Evolutionary conservation across 352 stramenopile genomes (phyloP).

Genomic region (Phytophthora ramorum): DNA sequence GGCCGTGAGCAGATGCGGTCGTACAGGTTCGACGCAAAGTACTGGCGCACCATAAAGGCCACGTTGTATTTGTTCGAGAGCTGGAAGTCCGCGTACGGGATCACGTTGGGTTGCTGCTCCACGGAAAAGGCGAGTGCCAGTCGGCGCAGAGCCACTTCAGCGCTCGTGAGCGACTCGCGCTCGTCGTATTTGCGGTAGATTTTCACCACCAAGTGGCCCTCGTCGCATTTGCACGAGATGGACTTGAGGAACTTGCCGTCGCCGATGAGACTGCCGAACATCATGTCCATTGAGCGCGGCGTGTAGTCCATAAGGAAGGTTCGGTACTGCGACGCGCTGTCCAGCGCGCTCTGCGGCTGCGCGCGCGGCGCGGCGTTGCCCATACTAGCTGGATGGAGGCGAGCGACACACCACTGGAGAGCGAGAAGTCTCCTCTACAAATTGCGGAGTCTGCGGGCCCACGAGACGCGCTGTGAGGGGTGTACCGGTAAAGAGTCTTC

Average conservation of each 20-base stretch:
- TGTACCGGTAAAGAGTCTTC: slow-evolving; percentile 12
- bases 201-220: slow-evolving; percentile 87
- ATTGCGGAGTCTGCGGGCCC: neutral
- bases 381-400: slow-evolving; percentile 43
- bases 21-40: slow-evolving; percentile 96
- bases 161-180: slow-evolving; percentile 65
- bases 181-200: slow-evolving; percentile 90
- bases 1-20: slow-evolving; percentile 96
- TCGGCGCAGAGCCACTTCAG: slow-evolving; percentile 59
- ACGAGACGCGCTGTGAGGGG: neutral
- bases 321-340: slow-evolving; percentile 87
- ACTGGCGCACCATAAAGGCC: slow-evolving; percentile 96
- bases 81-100: slow-evolving; percentile 85
- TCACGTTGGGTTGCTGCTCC: slow-evolving; percentile 81
- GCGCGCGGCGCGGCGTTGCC: slow-evolving; percentile 85
- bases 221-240: slow-evolving; percentile 88
- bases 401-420: slow-evolving; percentile 2
- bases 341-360: slow-evolving; percentile 75
- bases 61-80: slow-evolving; percentile 84
- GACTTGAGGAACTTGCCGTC: slow-evolving; percentile 93
- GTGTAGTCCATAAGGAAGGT: slow-evolving; percentile 91
- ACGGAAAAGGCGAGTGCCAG: slow-evolving; percentile 66
- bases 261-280: slow-evolving; percentile 86
- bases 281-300: slow-evolving; percentile 83
- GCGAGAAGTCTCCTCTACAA: slow-evolving; percentile 8